These are phyloP conservation scores for Fusarium gaditjirri DNA, from an alignment of 2,329 filamentous ascomycete genomes.

Conservation along the genomic window DNA sequence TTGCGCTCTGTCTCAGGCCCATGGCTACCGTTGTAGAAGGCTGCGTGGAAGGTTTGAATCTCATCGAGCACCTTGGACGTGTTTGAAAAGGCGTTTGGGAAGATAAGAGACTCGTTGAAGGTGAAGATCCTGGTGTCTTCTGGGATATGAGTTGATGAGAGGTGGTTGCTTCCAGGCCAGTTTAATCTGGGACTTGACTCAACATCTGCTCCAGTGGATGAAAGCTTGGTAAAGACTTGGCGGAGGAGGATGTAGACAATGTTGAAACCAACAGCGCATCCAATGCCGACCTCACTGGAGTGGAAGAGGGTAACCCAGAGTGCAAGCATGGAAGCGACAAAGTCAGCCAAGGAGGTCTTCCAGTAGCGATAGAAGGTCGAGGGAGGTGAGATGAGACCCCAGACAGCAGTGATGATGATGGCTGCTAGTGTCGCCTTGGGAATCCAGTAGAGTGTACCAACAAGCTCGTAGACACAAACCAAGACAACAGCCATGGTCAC, in stretches of 20 bases:
- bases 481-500: slow-evolving; percentile 71
- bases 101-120: slow-evolving; percentile 68
- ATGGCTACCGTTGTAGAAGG: slow-evolving; percentile 50
- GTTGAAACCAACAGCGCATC: slow-evolving; percentile 69
- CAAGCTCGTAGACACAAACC: slow-evolving; percentile 69
- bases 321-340: slow-evolving; percentile 70
- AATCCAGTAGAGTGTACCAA: slow-evolving; percentile 73
- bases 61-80: slow-evolving; percentile 61
- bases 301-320: slow-evolving; percentile 73
- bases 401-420: slow-evolving; percentile 74
- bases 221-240: slow-evolving; percentile 62
- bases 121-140: slow-evolving; percentile 65
- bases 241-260: slow-evolving; percentile 69
- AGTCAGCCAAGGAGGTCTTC: slow-evolving; percentile 72
- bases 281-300: slow-evolving; percentile 69
- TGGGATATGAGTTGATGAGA: slow-evolving; percentile 47
- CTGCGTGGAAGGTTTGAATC: slow-evolving; percentile 57
- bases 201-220: slow-evolving; percentile 44
- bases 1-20: slow-evolving; percentile 53
- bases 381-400: slow-evolving; percentile 68
- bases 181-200: slow-evolving; percentile 45
- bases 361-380: slow-evolving; percentile 71
- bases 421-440: slow-evolving; percentile 72
- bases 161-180: slow-evolving; percentile 28
- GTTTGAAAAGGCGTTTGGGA: slow-evolving; percentile 67